These are phyloP conservation scores for Mollisia scopiformis DNA, from an alignment of 2,329 filamentous ascomycete species.

Conservation along the genomic window DNA sequence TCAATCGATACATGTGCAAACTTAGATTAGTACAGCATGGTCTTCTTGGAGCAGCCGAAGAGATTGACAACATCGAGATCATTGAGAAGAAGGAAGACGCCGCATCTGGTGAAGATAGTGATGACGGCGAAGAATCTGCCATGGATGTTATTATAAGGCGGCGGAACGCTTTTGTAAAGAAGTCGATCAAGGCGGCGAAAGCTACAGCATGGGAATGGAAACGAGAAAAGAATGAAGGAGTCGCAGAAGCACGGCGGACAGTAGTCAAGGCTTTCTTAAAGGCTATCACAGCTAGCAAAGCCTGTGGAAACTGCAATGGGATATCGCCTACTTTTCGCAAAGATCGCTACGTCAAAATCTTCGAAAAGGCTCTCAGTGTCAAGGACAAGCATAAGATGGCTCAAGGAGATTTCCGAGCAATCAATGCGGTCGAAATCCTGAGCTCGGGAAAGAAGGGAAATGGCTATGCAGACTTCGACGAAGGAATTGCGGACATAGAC, in stretches of 20 bases:
- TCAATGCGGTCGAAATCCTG: conserved; percentile 39
- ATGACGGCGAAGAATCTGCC: conserved; percentile 39
- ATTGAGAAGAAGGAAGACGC: conserved; percentile 24
- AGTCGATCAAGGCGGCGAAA: conserved; percentile 64
- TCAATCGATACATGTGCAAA: conserved; percentile 83
- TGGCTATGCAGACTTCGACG: conserved; percentile 49
- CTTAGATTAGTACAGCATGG: conserved; percentile 85
- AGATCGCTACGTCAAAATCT: conserved; percentile 91
- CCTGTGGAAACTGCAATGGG: conserved; percentile 68
- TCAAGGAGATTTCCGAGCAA: conserved; percentile 59
- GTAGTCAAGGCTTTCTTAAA: conserved; percentile 82
- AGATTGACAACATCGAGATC: conserved; percentile 46
- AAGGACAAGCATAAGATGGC: conserved; percentile 82
- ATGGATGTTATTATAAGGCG: conserved; percentile 53
- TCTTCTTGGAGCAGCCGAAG: conserved; percentile 67
- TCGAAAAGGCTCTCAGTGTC: conserved; percentile 74
- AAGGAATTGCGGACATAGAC: conserved; percentile 71
- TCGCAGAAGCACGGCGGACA: conserved; percentile 73
- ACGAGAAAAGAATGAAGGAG: conserved; percentile 76
- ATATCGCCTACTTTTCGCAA: conserved; percentile 85
- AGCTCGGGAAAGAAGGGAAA: conserved; percentile 43
- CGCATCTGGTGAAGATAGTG: conserved; percentile 23
- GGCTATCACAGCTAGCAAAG: conserved; percentile 68
- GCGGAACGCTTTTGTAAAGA: conserved; percentile 71
- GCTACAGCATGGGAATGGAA: conserved; percentile 45